Base-by-base conservation (phyloP, 441 rosid species). In the Heliophila coronopifolia region DNA sequence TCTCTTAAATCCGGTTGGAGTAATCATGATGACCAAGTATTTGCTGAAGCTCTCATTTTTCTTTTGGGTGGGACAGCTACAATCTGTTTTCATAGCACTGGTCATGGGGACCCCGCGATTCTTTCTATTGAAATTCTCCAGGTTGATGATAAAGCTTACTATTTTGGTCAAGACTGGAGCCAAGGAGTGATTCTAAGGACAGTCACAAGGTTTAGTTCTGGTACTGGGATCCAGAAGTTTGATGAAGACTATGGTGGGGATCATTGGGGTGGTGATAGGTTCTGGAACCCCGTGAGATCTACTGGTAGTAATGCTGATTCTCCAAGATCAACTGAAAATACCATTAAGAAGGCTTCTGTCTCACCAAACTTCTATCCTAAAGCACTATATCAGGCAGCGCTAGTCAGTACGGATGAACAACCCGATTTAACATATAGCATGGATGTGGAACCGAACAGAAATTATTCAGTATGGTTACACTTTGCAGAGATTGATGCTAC, bases 201-300 rank as follows among this genome's bases (percentile, higher is more conserved):
- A 10, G 89, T 74, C 20, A 67, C 75, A 1, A 80, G 99, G 68
- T 48, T 85, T 60, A 83, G 77, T 69, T 83, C 84, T 68, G 99
- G 99, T 20, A 76, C 73, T 20, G 79, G 85, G 46, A 68, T 63
- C 72, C 60, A 82, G 1, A 85, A 54, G 66, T 92, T 92, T 50
- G 97, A 67, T 71, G 78, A 62, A 59, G 97, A 85, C 54, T 88
- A 80, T 34, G 64, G 77, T 28, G 99, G 78, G 20, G 80, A 85
- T 58, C 81, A 25, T 36, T 92, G 99, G 99, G 95, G 99, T 37
- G 97, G 99, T 63, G 99, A 92, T 71, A 88, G 99, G 70, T 92
- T 81, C 70, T 92, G 99, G 99, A 49, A 48, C 37, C 72, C 82
- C 0, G 45, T 78, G 43, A 59, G 54, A 47, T 73, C 89, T 36